A percentile compares a stretch with the other conserved stretches of the same genome.
Evolutionary conservation across 1,284 basidiomycete species (phyloP).

Genomic region (Porogramme epimiltina): DNA sequence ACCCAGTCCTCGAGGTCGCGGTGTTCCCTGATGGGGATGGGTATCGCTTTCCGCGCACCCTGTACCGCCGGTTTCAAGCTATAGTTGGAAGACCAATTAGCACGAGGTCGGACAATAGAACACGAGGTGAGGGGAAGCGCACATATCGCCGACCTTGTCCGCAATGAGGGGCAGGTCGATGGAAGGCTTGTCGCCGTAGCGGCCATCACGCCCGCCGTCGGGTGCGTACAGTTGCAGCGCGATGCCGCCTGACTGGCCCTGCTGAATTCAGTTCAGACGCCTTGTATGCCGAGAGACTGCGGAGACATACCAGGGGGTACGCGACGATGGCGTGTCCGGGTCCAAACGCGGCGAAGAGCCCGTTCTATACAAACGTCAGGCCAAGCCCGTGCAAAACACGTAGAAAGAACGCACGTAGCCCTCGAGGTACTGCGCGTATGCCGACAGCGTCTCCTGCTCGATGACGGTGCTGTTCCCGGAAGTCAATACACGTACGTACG

Average conservation of each 20-base stretch:
- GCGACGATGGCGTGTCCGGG: slow-evolving; percentile 35
- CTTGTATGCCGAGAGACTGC: not conserved
- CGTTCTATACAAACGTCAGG: slow-evolving; percentile 28
- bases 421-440: not conserved
- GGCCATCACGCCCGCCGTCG: slow-evolving; percentile 15
- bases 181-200: slow-evolving; percentile 14
- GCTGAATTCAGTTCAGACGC: slow-evolving; percentile 5
- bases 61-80: slow-evolving; percentile 37
- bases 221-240: slow-evolving; percentile 19
- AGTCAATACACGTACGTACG: no score
- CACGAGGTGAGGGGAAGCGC: no score
- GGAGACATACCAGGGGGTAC: slow-evolving; percentile 38
- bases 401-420: not conserved
- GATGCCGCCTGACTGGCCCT: slow-evolving; percentile 9
- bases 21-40: slow-evolving; percentile 17
- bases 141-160: slow-evolving; percentile 3
- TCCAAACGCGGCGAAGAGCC: slow-evolving; percentile 44
- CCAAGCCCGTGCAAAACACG: no score
- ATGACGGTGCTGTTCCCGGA: slow-evolving; percentile 3
- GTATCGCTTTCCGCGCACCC: slow-evolving; percentile 24
- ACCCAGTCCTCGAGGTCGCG: slow-evolving; percentile 33
- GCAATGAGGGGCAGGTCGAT: slow-evolving; percentile 3
- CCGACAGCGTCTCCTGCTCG: not conserved
- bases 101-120: no score
- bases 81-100: no score